These are phyloP conservation scores for Diaporthe nobilis DNA, from an alignment of 2,329 filamentous ascomycete species.

Conservation along the genomic window DNA sequence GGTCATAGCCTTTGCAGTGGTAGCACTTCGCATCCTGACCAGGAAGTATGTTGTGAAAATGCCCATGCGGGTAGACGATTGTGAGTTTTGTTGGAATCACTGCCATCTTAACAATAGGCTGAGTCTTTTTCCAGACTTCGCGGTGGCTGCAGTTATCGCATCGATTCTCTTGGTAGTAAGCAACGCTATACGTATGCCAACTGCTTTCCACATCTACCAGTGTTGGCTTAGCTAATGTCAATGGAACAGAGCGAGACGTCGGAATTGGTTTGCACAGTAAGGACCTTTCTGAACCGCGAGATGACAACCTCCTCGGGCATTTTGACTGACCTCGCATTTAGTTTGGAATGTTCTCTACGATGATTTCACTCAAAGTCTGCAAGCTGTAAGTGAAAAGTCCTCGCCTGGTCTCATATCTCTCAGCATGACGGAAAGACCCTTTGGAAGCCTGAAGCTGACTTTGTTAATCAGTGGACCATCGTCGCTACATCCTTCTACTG, in stretches of 20 bases:
- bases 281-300: background rate
- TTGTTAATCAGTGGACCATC: background rate
- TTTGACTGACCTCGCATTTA: background rate
- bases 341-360: background rate
- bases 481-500: background rate
- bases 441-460: background rate
- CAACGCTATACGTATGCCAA: background rate
- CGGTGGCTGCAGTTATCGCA: background rate
- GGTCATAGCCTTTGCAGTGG: background rate
- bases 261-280: conserved; percentile 21
- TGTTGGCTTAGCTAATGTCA: background rate
- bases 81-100: background rate
- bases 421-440: background rate
- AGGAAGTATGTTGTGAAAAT: background rate
- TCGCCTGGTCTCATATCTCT: background rate
- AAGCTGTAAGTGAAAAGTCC: background rate
- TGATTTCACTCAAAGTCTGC: background rate
- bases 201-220: background rate
- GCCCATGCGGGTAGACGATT: background rate
- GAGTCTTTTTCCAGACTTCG: background rate
- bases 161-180: background rate
- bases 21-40: conserved; percentile 5
- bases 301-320: too few species aligned
- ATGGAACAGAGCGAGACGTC: background rate
- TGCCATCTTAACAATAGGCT: background rate